Evolutionary conservation across 2,329 filamentous ascomycete species (phyloP), one percentile per base, ranked within the genome.

Genomic region (Cladosporium sp.): DNA sequence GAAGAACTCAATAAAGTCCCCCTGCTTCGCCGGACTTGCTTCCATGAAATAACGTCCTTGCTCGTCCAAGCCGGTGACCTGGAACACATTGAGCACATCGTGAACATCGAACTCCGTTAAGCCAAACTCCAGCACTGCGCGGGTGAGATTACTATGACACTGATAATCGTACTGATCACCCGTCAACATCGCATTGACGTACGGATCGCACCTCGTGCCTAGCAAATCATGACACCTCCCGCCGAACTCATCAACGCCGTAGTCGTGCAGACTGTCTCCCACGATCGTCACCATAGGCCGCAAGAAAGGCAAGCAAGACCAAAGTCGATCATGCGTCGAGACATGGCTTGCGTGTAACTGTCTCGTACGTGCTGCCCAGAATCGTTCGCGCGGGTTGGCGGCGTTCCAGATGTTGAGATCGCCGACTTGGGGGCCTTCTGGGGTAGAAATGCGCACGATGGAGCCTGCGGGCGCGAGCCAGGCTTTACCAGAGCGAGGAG

Each of bases 11-110:
- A 94, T 86, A 65, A 84, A 87, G 66, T 88, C 86, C 0, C 83
- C 85, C 7, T 77, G 71, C 64, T 79, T 75, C 0, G 86, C 87
- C 0, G 87, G 87, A 66, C 83, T 86, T 0, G 86, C 84, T 66
- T 83, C 87, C 84, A 96, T 96, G 68, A 92, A 93, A 71, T 93
- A 94, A 62, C 87, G 85, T 0, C 90, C 91, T 67, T 89, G 74
- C 63, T 85, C 82, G 72, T 95, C 89, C 57, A 95, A 75, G 0
- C 92, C 91, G 0, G 92, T 95, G 7, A 93, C 91, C 76, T 96
- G 92, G 75, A 96, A 95, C 3, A 96, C 82, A 73, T 96, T 96
- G 64, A 96, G 83, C 0, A 96, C 92, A 75, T 96, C 92, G 73
- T 96, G 92, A 1, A 95, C 87, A 74, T 95, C 91, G 34, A 82